Base-by-base conservation (phyloP, 2,329 filamentous ascomycete genomes). In the Fusarium neocosmosporiellum region DNA sequence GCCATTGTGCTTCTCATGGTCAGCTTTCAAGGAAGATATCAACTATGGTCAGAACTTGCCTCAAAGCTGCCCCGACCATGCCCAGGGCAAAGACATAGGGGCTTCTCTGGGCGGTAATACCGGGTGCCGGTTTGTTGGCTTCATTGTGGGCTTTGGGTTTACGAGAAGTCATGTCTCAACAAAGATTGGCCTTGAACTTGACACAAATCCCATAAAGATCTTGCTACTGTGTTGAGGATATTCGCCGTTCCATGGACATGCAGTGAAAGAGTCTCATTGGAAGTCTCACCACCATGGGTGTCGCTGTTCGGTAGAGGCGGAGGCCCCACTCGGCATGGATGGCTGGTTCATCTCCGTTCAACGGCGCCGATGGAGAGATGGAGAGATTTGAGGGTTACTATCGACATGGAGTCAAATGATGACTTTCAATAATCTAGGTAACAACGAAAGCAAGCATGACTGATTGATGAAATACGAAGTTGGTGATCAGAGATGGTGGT, bases 61-160 rank as follows among this genome's bases (percentile, higher is more conserved):
- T 70, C 16, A 75, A 29, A 34, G 72, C 72, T 20, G 69, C 66
- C 31, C 50, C 69, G 34, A 67, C 36, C 48, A 74, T 34, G 53
- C 71, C 67, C 20, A 60, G 58, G 22, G 71, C 64, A 53, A 74
- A 41, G 29, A 73, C 22, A 37, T 74, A 73, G 29, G 64, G 64
- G 58, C 58, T 63, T 18, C n/a, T 29, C 39, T 65, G 71, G 31
- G 36, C 46, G 13, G 20, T 16, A 34, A 22, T 27, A 8, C 37
- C 18, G 13, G 57, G 7, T 39, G 34, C 11, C n/a, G 33, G 36
- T 48, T 59, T 69, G 13, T 34, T n/a, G 39, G n/a, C 55, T 57
- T 54, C 48, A 20, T 59, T 41, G 1, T 33, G 37, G 31, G 41
- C 16, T 20, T 18, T 57, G 48, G 14, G 7, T 8, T 59, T 33